Base-by-base conservation (phyloP, 257 asterid species). In the Capsicum rhomboideum region DNA sequence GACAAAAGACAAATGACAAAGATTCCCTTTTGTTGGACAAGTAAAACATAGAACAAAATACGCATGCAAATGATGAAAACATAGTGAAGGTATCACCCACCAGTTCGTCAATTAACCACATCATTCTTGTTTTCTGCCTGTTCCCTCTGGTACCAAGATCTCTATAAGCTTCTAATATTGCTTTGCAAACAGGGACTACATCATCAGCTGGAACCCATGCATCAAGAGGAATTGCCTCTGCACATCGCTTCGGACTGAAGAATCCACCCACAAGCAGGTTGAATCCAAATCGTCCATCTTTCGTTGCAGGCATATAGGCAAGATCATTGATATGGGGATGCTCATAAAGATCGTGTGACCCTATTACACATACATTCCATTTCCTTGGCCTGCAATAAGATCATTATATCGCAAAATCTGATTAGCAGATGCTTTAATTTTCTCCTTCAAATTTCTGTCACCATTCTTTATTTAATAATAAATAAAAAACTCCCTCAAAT, bases 51-150 rank as follows among this genome's bases (percentile, higher is more conserved):
- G 10, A 44, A 66, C 46, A 66, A 3, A 66, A 29, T 66, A 14
- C 2, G 2, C 46, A 66, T 66, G 74, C 46, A 66, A 31, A 4
- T 3, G 17, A 34, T 34, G 18, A 29, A 68, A 74, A 16, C 59
- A 74, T 13, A 44, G 3, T 1, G n/a, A 72, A 4, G 20, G 59
- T 8, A 6, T 12, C n/a, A 87, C 99, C 93, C 31, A 96, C 99
- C 53, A 96, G 98, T 90, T 96, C 99, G 87, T 96, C 99, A 40
- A 96, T 94, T 53, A 94, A 86, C 99, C 99, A 96, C 99, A 96
- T 96, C 99, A 96, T 94, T 90, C 99, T 92, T 34, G 96, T 90
- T 84, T 91, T 96, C 91, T 96, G 98, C 85, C 99, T 85, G 87
- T 96, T 96, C 82, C 98, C 97, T 89, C 99, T 90, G 1, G 86